Conservation (phyloP, 805 yeast species). For the Hanseniaspora jakobsenii region DNA sequence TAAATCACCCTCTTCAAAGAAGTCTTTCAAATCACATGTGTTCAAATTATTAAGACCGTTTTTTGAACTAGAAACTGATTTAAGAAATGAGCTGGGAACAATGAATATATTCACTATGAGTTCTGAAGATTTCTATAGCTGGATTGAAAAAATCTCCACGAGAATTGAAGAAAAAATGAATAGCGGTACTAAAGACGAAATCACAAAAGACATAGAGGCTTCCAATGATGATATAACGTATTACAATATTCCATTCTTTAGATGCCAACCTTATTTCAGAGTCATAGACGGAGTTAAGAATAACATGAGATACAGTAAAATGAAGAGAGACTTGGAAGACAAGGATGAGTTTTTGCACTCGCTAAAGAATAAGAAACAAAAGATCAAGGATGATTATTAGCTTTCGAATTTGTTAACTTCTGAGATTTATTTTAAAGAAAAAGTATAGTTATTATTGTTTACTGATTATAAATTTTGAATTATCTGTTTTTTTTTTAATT, state of each 20-base stretch:
- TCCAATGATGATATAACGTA: constrained; percentile 30
- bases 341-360: constrained; percentile 14
- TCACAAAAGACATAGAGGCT: constrained; percentile 3
- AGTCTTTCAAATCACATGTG: constrained; percentile 84
- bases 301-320: constrained; percentile 31
- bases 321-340: constrained; percentile 19
- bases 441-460: no score
- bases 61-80: constrained; percentile 60
- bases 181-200: constrained; percentile 28
- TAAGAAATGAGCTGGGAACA: constrained; percentile 58
- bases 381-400: constrained; percentile 12
- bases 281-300: constrained; percentile 68
- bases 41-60: constrained; percentile 80
- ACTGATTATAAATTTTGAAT: no score
- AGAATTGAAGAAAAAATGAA: constrained; percentile 50
- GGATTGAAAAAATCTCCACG: constrained; percentile 56
- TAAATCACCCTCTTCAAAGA: constrained; percentile 50
- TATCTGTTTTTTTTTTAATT: neutral
- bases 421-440: no score
- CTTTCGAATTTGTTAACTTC: no score
- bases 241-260: constrained; percentile 80
- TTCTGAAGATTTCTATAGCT: constrained; percentile 37
- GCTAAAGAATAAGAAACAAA: constrained; percentile 12
- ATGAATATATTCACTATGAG: constrained; percentile 18
- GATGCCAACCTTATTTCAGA: constrained; percentile 91